Conservation (phyloP, 148 eudicot genomes). For the Oxyria digyna region DNA sequence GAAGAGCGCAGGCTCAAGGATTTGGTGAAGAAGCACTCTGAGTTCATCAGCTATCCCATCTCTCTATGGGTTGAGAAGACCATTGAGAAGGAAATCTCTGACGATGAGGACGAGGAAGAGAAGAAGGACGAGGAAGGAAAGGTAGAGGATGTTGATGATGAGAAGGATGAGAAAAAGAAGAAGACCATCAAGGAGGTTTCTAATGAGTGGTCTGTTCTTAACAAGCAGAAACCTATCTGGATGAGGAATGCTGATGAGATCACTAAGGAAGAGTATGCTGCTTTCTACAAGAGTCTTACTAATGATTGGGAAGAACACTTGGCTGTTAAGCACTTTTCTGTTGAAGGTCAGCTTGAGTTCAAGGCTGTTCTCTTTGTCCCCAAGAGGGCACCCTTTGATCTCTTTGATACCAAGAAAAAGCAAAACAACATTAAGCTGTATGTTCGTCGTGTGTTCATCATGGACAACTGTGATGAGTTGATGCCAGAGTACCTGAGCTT, state of each 20-base stretch:
- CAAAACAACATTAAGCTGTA: constrained; percentile 84
- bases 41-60: constrained; percentile 77
- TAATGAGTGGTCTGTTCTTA: constrained; percentile 55
- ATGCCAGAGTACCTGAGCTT: constrained; percentile 77
- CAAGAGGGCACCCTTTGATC: constrained; percentile 85
- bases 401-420: constrained; percentile 73
- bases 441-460: constrained; percentile 75
- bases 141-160: constrained; percentile 80
- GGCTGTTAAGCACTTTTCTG: constrained; percentile 86
- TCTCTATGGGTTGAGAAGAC: constrained; percentile 83
- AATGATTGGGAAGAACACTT: constrained; percentile 78
- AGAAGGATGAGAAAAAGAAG: constrained; percentile 76
- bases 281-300: constrained; percentile 65
- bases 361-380: constrained; percentile 83
- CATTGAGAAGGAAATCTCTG: constrained; percentile 74
- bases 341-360: constrained; percentile 83
- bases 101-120: constrained; percentile 74
- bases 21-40: constrained; percentile 56
- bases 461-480: constrained; percentile 87
- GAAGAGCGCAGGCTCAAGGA: constrained; percentile 9
- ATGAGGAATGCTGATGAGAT: constrained; percentile 95
- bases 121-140: constrained; percentile 73
- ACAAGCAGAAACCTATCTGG: constrained; percentile 78
- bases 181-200: constrained; percentile 82
- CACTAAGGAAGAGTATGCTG: constrained; percentile 58